Percentiles rank a stretch among this genome's conserved stretches.
Conservation (phyloP, 1,139 yeast genomes). For the Suhomyces taliae region DNA sequence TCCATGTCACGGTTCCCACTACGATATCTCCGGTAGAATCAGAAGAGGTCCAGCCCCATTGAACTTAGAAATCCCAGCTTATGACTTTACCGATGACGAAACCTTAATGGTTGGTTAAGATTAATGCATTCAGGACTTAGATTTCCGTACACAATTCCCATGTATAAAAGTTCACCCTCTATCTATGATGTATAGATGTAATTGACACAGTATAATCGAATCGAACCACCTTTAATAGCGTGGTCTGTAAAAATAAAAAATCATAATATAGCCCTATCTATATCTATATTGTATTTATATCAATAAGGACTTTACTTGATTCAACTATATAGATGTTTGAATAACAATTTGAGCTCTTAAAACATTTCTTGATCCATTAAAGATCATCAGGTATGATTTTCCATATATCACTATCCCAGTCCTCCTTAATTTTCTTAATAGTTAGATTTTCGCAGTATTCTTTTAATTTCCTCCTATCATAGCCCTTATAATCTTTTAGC, state of each 20-base stretch:
- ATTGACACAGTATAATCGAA: neutral
- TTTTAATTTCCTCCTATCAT: conserved; percentile 1
- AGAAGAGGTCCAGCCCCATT: conserved; percentile 99
- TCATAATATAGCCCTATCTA: too few species aligned
- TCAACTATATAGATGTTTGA: too few species aligned
- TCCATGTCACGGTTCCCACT: conserved; percentile 99
- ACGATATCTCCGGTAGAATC: conserved; percentile 99
- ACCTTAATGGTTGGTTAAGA: conserved; percentile 70
- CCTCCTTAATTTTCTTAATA: conserved; percentile 20
- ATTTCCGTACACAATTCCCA: conserved; percentile 5
- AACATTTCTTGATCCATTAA: neutral
- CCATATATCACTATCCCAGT: conserved; percentile 33
- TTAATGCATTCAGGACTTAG: conserved; percentile 6
- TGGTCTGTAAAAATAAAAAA: too few species aligned
- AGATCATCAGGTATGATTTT: conserved; percentile 44
- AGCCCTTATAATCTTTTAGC: conserved; percentile 17
- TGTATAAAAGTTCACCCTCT: conserved; percentile 11
- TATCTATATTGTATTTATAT: too few species aligned
- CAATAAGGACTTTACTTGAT: too few species aligned
- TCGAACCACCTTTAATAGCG: neutral
- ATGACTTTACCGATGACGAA: conserved; percentile 76
- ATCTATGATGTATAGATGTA: conserved; percentile 9
- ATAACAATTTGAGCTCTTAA: too few species aligned
- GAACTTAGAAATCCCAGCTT: conserved; percentile 94
- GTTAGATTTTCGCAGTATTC: conserved; percentile 2